Conservation (phyloP, 2,329 filamentous ascomycete species). For the Akanthomyces uredinophilus region DNA sequence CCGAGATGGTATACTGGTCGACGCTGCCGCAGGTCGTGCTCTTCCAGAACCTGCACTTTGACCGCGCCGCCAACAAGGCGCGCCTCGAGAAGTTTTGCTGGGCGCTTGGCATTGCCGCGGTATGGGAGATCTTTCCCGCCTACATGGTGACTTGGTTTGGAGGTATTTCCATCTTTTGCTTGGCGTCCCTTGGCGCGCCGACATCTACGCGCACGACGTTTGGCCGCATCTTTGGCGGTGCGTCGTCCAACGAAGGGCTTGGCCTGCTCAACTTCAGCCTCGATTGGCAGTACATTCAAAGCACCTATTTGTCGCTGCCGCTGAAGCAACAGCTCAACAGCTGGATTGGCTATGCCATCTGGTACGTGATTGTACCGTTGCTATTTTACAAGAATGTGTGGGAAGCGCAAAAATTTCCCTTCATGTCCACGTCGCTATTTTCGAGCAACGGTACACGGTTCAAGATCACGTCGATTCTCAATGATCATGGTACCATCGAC, state of each 20-base stretch:
- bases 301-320: constrained; percentile 31
- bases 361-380: constrained; percentile 30
- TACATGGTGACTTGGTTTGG: constrained; percentile 40
- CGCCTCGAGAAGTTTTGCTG: constrained; percentile 27
- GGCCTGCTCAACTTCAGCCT: constrained; percentile 37
- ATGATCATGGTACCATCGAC: constrained; percentile 22
- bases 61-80: constrained; percentile 22
- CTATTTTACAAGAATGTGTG: constrained; percentile 39
- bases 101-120: constrained; percentile 28
- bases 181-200: constrained; percentile 36
- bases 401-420: constrained; percentile 28
- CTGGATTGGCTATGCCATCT: constrained; percentile 32
- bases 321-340: constrained; percentile 33
- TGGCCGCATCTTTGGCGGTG: constrained; percentile 35
- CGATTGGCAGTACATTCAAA: constrained; percentile 41
- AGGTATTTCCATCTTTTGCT: constrained; percentile 39
- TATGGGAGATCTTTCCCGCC: constrained; percentile 44
- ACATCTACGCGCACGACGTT: constrained; percentile 20
- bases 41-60: constrained; percentile 31
- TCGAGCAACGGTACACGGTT: constrained; percentile 22
- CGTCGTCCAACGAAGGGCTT: constrained; percentile 32
- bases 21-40: constrained; percentile 28
- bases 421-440: constrained; percentile 28
- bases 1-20: constrained; percentile 30
- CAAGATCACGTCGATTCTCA: constrained; percentile 20